These are phyloP conservation scores for Tetrastigma voinierianum DNA, from an alignment of 164 flowering plant genomes.

Conservation along the genomic window DNA sequence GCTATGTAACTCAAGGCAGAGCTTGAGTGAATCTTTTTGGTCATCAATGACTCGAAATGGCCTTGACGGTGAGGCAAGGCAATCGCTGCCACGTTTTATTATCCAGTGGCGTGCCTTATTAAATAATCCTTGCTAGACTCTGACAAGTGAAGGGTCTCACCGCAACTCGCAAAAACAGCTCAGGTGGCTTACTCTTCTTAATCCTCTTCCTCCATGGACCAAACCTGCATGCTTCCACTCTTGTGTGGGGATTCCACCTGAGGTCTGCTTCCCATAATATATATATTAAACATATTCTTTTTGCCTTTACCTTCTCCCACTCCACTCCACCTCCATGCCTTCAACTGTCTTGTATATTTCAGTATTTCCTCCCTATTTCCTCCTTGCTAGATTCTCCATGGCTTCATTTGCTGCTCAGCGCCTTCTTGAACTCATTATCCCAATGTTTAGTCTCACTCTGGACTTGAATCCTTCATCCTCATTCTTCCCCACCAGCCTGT, in stretches of 20 bases:
- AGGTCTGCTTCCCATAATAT: conserved; percentile 40
- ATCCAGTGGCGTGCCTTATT: conserved; percentile 83
- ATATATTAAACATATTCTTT: no score
- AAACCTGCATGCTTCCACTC: conserved; percentile 56
- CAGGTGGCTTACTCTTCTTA: conserved; percentile 77
- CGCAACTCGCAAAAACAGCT: conserved; percentile 67
- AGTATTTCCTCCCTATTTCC: conserved; percentile 41
- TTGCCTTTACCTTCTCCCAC: conserved; percentile 9
- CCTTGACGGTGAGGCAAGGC: background rate
- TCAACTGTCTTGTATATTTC: conserved; percentile 47
- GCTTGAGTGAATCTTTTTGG: no score
- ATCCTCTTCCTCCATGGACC: conserved; percentile 63
- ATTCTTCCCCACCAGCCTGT: conserved; percentile 14
- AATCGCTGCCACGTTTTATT: conserved; percentile 58
- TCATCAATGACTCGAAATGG: no score
- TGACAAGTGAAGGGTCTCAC: conserved; percentile 86
- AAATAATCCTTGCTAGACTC: conserved; percentile 93
- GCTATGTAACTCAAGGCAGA: no score
- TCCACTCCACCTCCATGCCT: conserved; percentile 39
- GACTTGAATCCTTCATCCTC: conserved; percentile 33
- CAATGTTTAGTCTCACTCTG: conserved; percentile 66
- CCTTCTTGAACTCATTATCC: conserved; percentile 79
- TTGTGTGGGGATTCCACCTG: conserved; percentile 46
- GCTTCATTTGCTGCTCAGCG: conserved; percentile 54
- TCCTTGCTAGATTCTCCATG: conserved; percentile 63